phyloP scores from a whole-genome alignment of 2,329 filamentous ascomycete species.

The Ophiostoma fasciatum region DNA sequence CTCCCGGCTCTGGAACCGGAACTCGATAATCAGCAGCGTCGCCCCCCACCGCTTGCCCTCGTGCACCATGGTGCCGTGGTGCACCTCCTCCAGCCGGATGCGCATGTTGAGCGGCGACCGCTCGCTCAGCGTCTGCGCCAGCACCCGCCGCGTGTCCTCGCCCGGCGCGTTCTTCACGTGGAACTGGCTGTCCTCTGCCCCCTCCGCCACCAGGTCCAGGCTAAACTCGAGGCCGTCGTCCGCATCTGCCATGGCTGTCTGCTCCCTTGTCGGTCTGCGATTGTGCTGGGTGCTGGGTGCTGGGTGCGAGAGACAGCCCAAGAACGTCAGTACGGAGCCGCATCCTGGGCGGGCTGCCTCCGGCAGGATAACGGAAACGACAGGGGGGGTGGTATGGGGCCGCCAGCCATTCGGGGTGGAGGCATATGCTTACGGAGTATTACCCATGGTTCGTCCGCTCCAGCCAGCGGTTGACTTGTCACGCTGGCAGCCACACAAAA shows the following conservation, averaged over 20 bases:
- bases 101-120: conserved; percentile 4
- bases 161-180: not conserved
- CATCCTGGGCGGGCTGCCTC: too few relatives aligned
- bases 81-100: conserved; percentile 3
- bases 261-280: not conserved
- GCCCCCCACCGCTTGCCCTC: not conserved
- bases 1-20: conserved; percentile 2
- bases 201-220: conserved; percentile 1
- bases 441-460: too few relatives aligned
- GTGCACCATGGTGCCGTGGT: conserved; percentile 5
- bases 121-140: conserved; percentile 2
- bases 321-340: too few relatives aligned
- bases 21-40: conserved; percentile 6
- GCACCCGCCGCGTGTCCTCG: not conserved
- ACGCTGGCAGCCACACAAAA: not conserved
- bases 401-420: not conserved
- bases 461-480: not conserved
- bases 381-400: too few relatives aligned
- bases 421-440: not conserved
- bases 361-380: too few relatives aligned
- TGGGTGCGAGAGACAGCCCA: too few relatives aligned
- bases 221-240: conserved; percentile 1
- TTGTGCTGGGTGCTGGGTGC: too few relatives aligned
- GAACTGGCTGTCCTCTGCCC: conserved; percentile 1
- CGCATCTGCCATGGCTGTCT: not conserved